Evolutionary conservation across 2,329 filamentous ascomycete species (phyloP).

Genomic region (Colletotrichum gigasporum): DNA sequence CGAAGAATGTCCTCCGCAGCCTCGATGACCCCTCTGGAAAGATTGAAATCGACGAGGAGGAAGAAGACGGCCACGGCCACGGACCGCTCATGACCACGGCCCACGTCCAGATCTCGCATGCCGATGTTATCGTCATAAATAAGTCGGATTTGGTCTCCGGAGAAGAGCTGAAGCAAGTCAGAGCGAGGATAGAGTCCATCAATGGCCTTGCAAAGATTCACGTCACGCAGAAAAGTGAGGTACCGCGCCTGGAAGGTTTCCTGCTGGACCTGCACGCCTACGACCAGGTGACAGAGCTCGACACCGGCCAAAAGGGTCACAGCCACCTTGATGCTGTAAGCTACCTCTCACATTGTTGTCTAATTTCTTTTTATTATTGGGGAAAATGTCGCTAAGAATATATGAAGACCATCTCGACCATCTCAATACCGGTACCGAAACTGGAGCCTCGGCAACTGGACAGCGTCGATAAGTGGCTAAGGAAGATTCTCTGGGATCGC

Average conservation of each 20-base stretch:
- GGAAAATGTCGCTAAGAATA: background rate
- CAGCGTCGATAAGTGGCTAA: constrained; percentile 81
- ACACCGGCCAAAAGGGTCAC: constrained; percentile 80
- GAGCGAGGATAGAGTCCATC: constrained; percentile 80
- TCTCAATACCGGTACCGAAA: constrained; percentile 73
- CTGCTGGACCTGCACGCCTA: constrained; percentile 93
- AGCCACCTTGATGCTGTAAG: constrained; percentile 89
- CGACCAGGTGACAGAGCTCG: constrained; percentile 79
- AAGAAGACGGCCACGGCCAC: constrained; percentile 52
- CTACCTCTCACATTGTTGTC: too few relatives aligned
- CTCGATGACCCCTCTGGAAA: constrained; percentile 77
- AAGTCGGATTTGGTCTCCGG: constrained; percentile 85
- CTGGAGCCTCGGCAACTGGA: constrained; percentile 67
- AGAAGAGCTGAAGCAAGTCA: constrained; percentile 75
- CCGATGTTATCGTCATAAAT: constrained; percentile 94
- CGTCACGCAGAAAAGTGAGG: constrained; percentile 80
- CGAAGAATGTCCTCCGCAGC: constrained; percentile 86
- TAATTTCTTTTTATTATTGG: too few relatives aligned
- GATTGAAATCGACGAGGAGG: constrained; percentile 47
- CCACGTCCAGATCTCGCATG: constrained; percentile 95
- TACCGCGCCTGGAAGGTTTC: constrained; percentile 85
- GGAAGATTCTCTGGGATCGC: constrained; percentile 85
- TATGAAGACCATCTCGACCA: constrained; percentile 81
- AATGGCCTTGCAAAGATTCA: constrained; percentile 90
- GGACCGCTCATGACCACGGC: constrained; percentile 87